Conservation (phyloP, 2,329 filamentous ascomycete genomes). For the Colletotrichum sidae region DNA sequence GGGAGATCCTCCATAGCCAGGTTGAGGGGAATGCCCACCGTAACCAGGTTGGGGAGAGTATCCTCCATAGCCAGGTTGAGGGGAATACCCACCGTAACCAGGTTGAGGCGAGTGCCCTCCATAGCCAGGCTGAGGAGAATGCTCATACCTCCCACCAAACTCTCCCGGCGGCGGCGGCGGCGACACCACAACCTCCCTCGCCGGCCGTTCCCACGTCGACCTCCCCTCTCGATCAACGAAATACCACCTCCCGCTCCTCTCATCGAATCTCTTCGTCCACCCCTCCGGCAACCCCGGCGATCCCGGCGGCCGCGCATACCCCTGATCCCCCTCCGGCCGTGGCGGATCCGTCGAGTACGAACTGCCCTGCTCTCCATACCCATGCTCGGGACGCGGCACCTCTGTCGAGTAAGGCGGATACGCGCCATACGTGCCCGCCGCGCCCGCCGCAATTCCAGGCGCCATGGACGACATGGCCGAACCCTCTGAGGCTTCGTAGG, state of each 20-base stretch:
- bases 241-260: constrained; percentile 64
- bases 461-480: background rate
- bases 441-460: background rate
- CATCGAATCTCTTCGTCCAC: constrained; percentile 68
- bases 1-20: constrained; percentile 34
- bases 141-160: too few relatives aligned
- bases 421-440: constrained; percentile 36
- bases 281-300: constrained; percentile 60
- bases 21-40: constrained; percentile 17
- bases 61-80: constrained; percentile 39
- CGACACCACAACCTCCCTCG: constrained; percentile 17
- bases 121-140: background rate
- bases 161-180: constrained; percentile 17
- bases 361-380: constrained; percentile 22
- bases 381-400: constrained; percentile 20
- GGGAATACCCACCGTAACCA: constrained; percentile 29
- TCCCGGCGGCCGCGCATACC: constrained; percentile 34
- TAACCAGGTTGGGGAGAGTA: constrained; percentile 36
- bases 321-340: constrained; percentile 35
- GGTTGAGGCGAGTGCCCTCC: constrained; percentile 33
- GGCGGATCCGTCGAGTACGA: background rate
- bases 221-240: constrained; percentile 68
- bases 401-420: constrained; percentile 19
- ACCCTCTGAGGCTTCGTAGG: background rate
- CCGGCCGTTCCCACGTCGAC: constrained; percentile 65